Evolutionary conservation across 805 yeast species (phyloP).

Genomic region (Candida gorgasii): DNA sequence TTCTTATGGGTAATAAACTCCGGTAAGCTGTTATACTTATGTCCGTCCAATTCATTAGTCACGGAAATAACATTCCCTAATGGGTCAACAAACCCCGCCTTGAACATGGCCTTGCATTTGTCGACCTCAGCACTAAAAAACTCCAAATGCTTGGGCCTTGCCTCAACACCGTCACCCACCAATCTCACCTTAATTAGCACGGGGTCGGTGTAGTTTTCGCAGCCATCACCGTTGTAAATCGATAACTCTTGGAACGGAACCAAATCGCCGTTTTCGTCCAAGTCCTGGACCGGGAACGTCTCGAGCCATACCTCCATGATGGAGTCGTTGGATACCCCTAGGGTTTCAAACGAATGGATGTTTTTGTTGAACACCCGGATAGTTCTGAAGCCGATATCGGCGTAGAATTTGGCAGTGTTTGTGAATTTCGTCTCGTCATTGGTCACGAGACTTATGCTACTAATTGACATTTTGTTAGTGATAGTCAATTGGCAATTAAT

Average conservation of each 20-base stretch:
- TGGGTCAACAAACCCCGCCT: constrained; percentile 29
- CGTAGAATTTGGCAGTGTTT: constrained; percentile 56
- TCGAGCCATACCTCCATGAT: constrained; percentile 73
- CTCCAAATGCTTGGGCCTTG: constrained; percentile 19
- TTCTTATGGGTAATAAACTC: constrained; percentile 13
- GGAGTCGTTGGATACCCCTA: constrained; percentile 67
- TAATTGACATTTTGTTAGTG: constrained; percentile 20
- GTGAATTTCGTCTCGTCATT: constrained; percentile 47
- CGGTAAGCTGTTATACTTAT: constrained; percentile 1
- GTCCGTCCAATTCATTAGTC: constrained; percentile 19
- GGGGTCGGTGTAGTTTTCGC: constrained; percentile 27
- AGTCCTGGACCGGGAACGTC: constrained; percentile 54
- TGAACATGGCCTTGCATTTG: constrained; percentile 21
- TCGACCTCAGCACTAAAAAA: constrained; percentile 35
- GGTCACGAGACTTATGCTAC: constrained; percentile 65
- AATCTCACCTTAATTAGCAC: constrained; percentile 39
- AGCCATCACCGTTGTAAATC: constrained; percentile 38
- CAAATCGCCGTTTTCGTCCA: constrained; percentile 32
- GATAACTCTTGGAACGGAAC: constrained; percentile 44
- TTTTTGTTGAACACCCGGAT: constrained; percentile 58
- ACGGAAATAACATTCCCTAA: constrained; percentile 34
- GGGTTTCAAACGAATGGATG: constrained; percentile 12
- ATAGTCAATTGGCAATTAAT: not conserved
- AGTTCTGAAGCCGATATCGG: constrained; percentile 58
- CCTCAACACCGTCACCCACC: constrained; percentile 12